phyloP scores from a whole-genome alignment of 1,284 basidiomycete genomes.

The Irpex sp. region DNA sequence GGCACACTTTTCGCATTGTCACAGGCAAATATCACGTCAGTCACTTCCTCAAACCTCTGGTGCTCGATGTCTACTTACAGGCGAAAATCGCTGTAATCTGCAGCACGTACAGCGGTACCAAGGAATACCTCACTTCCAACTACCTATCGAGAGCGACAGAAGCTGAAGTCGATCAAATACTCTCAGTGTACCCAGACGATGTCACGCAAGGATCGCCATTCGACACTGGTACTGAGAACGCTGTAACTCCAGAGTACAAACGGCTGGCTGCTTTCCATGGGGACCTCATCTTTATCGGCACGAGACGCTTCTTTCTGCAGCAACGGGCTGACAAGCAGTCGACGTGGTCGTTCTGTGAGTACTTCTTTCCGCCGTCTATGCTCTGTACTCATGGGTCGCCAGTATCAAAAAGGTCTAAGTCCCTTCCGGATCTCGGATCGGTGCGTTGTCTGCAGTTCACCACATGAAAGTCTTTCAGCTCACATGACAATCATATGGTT shows the following conservation, averaged over 20 bases:
- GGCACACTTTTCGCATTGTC: constrained; percentile 59
- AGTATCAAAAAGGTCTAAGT: constrained; percentile 57
- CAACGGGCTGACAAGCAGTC: constrained; percentile 48
- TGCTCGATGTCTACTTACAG: no score
- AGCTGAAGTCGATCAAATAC: constrained; percentile 39
- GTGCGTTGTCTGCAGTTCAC: neutral
- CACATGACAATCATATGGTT: neutral
- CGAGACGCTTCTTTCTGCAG: constrained; percentile 41
- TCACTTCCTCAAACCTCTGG: neutral
- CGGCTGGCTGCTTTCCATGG: constrained; percentile 57
- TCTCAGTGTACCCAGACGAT: constrained; percentile 50
- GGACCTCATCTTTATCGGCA: constrained; percentile 59
- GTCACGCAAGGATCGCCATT: constrained; percentile 59
- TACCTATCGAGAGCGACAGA: constrained; percentile 42
- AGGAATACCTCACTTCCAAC: constrained; percentile 31
- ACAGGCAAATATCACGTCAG: constrained; percentile 23
- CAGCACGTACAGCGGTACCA: constrained; percentile 51
- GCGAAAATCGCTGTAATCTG: neutral
- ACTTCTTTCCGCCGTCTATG: neutral
- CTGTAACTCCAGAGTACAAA: constrained; percentile 57
- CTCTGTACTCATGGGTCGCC: neutral
- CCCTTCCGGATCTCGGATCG: neutral
- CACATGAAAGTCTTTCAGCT: neutral
- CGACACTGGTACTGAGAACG: constrained; percentile 52
- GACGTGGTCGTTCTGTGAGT: constrained; percentile 57